Evolutionary conservation across 495 filamentous ascomycete species (phyloP).

Genomic region (Daldinia concentrica): DNA sequence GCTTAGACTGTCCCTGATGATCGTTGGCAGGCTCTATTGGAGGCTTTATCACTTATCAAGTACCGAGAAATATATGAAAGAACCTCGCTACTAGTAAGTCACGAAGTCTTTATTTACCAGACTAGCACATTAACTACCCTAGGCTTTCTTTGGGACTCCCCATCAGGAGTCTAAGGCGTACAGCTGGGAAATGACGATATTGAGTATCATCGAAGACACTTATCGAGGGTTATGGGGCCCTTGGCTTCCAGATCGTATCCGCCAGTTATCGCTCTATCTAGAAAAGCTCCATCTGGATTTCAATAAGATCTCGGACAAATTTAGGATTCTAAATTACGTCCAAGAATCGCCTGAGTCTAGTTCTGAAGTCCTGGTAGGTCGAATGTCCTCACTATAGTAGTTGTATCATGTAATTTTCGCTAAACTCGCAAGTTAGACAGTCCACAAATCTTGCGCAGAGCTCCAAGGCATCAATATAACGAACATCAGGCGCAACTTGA

Average conservation of each 20-base stretch:
- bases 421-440: slow-evolving; percentile 8
- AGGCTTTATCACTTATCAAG: neutral
- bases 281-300: slow-evolving; percentile 3
- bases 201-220: slow-evolving; percentile 19
- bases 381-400: neutral
- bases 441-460: slow-evolving; percentile 22
- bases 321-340: slow-evolving; percentile 22
- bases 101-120: neutral
- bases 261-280: slow-evolving; percentile 10
- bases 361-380: slow-evolving; percentile 12
- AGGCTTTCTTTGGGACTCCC: slow-evolving; percentile 24
- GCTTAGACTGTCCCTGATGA: neutral
- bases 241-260: slow-evolving; percentile 18
- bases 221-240: slow-evolving; percentile 18
- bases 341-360: slow-evolving; percentile 17
- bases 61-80: slow-evolving; percentile 3
- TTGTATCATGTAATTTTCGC: neutral
- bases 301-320: slow-evolving; percentile 1
- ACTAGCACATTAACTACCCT: neutral
- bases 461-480: slow-evolving; percentile 17
- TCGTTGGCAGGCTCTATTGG: slow-evolving; percentile 12
- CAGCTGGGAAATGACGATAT: slow-evolving; percentile 13
- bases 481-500: slow-evolving; percentile 2
- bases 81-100: slow-evolving; percentile 17
- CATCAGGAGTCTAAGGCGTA: slow-evolving; percentile 6